Evolutionary conservation across 1,284 basidiomycete species (phyloP), one percentile per base, ranked within the genome.

Genomic region (Pascua sp.): DNA sequence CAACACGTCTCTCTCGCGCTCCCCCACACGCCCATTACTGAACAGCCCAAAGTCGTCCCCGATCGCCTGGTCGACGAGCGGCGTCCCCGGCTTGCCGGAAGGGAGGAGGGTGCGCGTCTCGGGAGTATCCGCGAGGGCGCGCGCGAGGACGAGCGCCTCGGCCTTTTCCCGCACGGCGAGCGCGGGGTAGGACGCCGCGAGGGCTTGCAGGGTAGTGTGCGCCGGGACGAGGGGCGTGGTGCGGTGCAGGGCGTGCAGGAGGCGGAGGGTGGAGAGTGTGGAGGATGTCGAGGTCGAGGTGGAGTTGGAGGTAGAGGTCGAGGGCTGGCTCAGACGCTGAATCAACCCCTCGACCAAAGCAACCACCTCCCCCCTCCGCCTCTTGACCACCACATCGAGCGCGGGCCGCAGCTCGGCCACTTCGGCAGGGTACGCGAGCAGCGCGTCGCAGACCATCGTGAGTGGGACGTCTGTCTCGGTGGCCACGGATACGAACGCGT

Each of bases 141-240:
- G 57, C 17, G 64, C 60, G 7, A 71, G 55, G 16, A 67, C 47
- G 11, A 72, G 55, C 4, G 65, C 61, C 44, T 65, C 64, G 5
- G 61, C 59, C 52, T 68, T 72, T 8, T 50, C 54, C 9, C 53
- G 46, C 10, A 63, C 18, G 0, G 16, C 57, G 15, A 53, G 56
- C 10, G 47, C 48, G 8, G 47, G 53, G 53, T 73, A 73, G 2
- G 62, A 64, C 5, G 24, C 48, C 3, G 46, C 32, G 10, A 73
- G 59, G 11, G 63, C 58, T 11, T 61, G 66, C 4, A 73, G 36
- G 37, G 72, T 24, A 16, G 36, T 45, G 11, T 48, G 32, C 17
- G 51, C 51, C 10, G 45, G 42, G 12, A 60, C 49, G 11, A 58
- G 40, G 12, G 47, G 53, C 12, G 48, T 32, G 4, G 17, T 42